Evolutionary conservation across 1,284 basidiomycete species (phyloP).

Genomic region (Phylloporus gajari): DNA sequence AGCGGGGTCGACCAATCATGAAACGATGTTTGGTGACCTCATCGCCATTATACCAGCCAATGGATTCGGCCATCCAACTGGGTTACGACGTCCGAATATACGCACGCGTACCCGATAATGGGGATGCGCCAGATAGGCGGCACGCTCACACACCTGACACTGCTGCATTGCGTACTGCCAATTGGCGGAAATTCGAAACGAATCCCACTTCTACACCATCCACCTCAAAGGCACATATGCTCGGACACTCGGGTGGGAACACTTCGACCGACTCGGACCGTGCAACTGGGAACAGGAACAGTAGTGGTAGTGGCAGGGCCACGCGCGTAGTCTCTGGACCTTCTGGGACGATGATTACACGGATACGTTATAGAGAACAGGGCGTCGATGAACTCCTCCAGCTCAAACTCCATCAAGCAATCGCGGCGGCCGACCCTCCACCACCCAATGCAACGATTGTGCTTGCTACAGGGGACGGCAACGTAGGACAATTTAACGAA

Average conservation of each 20-base stretch:
- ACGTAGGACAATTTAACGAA: constrained; percentile 87
- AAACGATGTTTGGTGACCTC: constrained; percentile 82
- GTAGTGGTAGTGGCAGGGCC: constrained; percentile 13
- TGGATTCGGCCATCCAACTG: constrained; percentile 76
- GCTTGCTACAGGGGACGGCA: constrained; percentile 89
- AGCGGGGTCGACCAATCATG: constrained; percentile 74
- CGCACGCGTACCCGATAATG: constrained; percentile 79
- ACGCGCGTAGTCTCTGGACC: constrained; percentile 19
- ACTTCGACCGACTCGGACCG: constrained; percentile 40
- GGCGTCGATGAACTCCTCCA: constrained; percentile 90
- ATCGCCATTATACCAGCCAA: constrained; percentile 84
- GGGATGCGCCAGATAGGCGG: constrained; percentile 65
- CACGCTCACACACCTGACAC: constrained; percentile 26
- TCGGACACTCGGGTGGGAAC: constrained; percentile 48
- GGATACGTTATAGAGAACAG: constrained; percentile 77
- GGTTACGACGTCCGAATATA: constrained; percentile 85
- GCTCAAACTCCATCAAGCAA: constrained; percentile 84
- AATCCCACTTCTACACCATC: constrained; percentile 5
- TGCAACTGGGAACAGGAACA: constrained; percentile 6
- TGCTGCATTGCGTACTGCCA: constrained; percentile 19
- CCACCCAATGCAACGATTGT: constrained; percentile 80
- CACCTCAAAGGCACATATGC: constrained; percentile 27
- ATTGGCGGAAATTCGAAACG: constrained; percentile 37
- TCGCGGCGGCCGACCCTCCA: constrained; percentile 72
- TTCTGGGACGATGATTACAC: constrained; percentile 28